Percentiles rank a stretch among this genome's conserved stretches.
Conservation (phyloP, 164 flowering plant genomes). For the Pachysandra terminalis region DNA sequence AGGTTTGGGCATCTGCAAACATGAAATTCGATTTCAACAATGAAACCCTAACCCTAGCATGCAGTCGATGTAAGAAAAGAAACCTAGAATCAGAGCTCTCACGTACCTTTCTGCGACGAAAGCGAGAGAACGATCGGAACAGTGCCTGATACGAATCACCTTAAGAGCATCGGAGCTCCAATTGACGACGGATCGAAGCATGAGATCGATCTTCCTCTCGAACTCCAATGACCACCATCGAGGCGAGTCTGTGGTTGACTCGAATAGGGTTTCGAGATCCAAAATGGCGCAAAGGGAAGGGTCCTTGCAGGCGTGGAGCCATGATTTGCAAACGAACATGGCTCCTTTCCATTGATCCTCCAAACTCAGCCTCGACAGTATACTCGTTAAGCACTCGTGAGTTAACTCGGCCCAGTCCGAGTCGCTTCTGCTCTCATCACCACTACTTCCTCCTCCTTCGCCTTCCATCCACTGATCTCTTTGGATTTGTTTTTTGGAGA, state of each 20-base stretch:
- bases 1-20: conserved; percentile 70
- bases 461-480: conserved; percentile 6
- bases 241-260: conserved; percentile 37
- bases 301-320: conserved; percentile 64
- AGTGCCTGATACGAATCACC: conserved; percentile 66
- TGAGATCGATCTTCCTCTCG: conserved; percentile 57
- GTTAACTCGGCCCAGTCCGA: conserved; percentile 76
- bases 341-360: conserved; percentile 61
- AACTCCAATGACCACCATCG: conserved; percentile 73
- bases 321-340: conserved; percentile 76
- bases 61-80: not conserved
- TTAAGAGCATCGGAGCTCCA: conserved; percentile 52
- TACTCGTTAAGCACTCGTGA: conserved; percentile 61
- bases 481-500: too few relatives aligned
- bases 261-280: conserved; percentile 58
- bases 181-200: conserved; percentile 51
- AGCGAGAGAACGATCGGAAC: conserved; percentile 64
- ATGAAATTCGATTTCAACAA: not conserved
- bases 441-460: conserved; percentile 4
- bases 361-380: conserved; percentile 54
- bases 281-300: conserved; percentile 52
- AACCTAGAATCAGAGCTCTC: not conserved
- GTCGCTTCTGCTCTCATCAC: not conserved
- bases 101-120: conserved; percentile 58
- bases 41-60: not conserved